phyloP scores from a whole-genome alignment of 176 grass and related monocot genomes.

The Triticum turgidum region DNA sequence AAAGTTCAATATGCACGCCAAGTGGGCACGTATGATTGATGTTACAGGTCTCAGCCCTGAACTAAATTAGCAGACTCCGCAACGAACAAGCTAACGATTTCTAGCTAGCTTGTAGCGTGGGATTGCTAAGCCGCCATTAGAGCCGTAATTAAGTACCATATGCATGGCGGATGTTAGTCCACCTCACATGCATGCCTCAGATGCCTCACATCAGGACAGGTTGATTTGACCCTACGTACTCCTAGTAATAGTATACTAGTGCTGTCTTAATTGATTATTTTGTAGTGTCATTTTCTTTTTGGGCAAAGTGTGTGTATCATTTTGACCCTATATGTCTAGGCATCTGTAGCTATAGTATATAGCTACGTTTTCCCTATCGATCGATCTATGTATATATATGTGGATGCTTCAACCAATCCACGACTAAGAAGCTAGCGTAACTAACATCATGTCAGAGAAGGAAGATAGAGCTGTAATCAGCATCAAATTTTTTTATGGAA shows the following conservation, averaged over 20 bases:
- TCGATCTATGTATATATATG: background rate
- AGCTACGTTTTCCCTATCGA: background rate
- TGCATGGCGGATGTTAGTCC: background rate
- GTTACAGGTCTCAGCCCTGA: constrained; percentile 2
- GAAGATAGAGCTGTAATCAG: background rate
- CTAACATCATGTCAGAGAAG: no score
- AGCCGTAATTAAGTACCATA: background rate
- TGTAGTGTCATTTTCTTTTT: background rate
- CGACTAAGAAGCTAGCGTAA: background rate
- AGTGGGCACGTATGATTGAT: constrained; percentile 33
- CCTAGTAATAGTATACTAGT: background rate
- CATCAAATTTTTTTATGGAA: background rate
- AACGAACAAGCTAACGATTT: constrained; percentile 9
- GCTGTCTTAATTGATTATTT: background rate
- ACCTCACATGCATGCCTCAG: background rate
- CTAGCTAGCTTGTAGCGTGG: background rate
- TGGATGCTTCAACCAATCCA: background rate
- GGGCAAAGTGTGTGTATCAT: background rate
- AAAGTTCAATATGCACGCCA: constrained; percentile 20
- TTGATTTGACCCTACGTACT: background rate
- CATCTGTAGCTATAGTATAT: background rate
- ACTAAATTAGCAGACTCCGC: background rate
- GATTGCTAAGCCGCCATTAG: background rate
- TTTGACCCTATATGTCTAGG: background rate
- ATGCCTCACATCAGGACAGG: background rate